These are phyloP conservation scores for Calonectria pauciramosa DNA, from an alignment of 2,329 filamentous ascomycete species.

Conservation along the genomic window DNA sequence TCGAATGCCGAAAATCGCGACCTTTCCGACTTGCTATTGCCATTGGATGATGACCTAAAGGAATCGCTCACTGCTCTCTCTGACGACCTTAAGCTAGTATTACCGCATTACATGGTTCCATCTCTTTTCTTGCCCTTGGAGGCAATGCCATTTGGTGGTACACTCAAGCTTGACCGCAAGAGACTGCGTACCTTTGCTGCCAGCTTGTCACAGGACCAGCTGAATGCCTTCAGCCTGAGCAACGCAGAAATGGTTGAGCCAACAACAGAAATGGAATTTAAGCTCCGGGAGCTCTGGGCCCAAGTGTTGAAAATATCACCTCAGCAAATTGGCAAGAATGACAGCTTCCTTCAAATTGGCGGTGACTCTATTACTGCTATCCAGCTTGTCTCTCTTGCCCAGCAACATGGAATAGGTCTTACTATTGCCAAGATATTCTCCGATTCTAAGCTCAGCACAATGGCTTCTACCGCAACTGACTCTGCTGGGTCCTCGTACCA, in stretches of 20 bases:
- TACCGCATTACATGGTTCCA: constrained; percentile 38
- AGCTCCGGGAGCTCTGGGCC: constrained; percentile 21
- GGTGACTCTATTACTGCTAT: constrained; percentile 45
- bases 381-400: constrained; percentile 27
- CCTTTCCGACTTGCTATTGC: neutral
- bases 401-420: neutral
- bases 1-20: neutral
- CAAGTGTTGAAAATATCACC: constrained; percentile 21
- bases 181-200: neutral
- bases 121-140: constrained; percentile 18
- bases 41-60: neutral
- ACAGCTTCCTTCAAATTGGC: constrained; percentile 44
- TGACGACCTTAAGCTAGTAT: constrained; percentile 10
- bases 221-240: neutral
- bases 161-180: constrained; percentile 36
- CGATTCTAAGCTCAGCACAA: neutral
- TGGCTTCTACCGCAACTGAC: neutral
- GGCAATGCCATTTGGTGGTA: constrained; percentile 31
- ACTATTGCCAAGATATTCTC: constrained; percentile 15
- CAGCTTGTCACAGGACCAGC: neutral
- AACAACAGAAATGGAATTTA: neutral
- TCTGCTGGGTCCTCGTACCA: neutral
- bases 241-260: neutral
- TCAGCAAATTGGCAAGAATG: constrained; percentile 45
- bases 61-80: neutral